Conservation (phyloP, 805 yeast genomes). For the Metschnikowia colocasiae region DNA sequence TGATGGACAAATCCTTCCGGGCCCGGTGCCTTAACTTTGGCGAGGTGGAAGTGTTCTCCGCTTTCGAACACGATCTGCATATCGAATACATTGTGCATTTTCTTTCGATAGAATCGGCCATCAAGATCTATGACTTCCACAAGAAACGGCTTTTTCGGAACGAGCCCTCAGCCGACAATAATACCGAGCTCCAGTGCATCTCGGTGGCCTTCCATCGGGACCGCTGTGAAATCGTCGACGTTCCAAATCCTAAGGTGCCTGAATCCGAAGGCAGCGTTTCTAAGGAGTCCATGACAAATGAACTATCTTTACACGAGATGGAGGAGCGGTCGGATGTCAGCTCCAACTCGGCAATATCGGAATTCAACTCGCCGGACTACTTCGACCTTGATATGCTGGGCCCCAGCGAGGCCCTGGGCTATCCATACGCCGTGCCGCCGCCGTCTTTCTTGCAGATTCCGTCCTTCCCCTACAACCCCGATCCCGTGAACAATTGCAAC, state of each 20-base stretch:
- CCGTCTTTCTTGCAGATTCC: constrained; percentile 1
- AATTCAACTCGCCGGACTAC: background rate
- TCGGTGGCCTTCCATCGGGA: constrained; percentile 30
- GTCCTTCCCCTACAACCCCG: constrained; percentile 22
- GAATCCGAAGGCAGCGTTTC: background rate
- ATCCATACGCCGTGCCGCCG: background rate
- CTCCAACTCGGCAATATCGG: background rate
- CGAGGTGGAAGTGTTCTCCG: constrained; percentile 33
- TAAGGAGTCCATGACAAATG: background rate
- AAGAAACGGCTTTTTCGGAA: constrained; percentile 19
- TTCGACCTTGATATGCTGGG: background rate
- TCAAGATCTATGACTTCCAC: constrained; percentile 39
- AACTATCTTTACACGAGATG: background rate
- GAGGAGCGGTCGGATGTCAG: background rate
- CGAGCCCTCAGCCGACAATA: constrained; percentile 14
- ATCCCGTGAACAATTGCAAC: constrained; percentile 42
- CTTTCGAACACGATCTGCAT: constrained; percentile 7
- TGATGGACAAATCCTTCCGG: constrained; percentile 22
- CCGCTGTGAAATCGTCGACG: constrained; percentile 31
- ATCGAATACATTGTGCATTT: constrained; percentile 31
- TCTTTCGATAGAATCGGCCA: constrained; percentile 45
- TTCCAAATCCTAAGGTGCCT: constrained; percentile 10
- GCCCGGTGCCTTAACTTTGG: constrained; percentile 39
- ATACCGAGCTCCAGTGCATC: constrained; percentile 16
- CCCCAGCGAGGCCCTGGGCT: background rate